Evolutionary conservation across 768 basidiomycete species (phyloP).

Genomic region (Mycena venus): DNA sequence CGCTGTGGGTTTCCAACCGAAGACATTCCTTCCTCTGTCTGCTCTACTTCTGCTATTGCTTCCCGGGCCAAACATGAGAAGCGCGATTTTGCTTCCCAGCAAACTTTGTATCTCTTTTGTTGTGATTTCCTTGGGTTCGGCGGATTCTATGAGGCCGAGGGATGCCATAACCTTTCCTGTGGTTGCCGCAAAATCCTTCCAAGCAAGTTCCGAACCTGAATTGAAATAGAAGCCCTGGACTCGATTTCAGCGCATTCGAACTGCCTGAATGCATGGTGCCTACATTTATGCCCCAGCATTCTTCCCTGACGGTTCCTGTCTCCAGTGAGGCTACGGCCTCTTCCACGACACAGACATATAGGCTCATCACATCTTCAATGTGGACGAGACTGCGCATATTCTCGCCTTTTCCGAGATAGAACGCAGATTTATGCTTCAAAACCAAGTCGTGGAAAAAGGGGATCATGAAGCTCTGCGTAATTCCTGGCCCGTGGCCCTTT

Average conservation of each 20-base stretch:
- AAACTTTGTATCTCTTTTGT: neutral
- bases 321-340: conserved; percentile 12
- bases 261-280: too few species aligned
- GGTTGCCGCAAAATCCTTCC: conserved; percentile 16
- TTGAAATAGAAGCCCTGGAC: conserved; percentile 25
- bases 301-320: conserved; percentile 4
- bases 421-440: neutral
- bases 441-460: conserved; percentile 16
- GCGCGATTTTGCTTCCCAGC: neutral
- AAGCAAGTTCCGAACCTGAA: conserved; percentile 7
- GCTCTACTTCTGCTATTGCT: conserved; percentile 21
- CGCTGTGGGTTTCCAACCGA: conserved; percentile 13
- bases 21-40: conserved; percentile 10
- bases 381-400: conserved; percentile 20
- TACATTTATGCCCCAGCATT: conserved; percentile 24
- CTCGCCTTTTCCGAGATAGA: conserved; percentile 10
- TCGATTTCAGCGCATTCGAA: neutral
- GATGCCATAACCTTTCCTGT: conserved; percentile 24
- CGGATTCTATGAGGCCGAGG: conserved; percentile 11
- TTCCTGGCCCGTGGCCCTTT: conserved; percentile 15
- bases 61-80: conserved; percentile 2
- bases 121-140: neutral
- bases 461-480: conserved; percentile 22
- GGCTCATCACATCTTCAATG: conserved; percentile 26
- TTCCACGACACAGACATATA: conserved; percentile 23